Base-by-base conservation (phyloP, 768 basidiomycete species). In the Boletellus ananas region DNA sequence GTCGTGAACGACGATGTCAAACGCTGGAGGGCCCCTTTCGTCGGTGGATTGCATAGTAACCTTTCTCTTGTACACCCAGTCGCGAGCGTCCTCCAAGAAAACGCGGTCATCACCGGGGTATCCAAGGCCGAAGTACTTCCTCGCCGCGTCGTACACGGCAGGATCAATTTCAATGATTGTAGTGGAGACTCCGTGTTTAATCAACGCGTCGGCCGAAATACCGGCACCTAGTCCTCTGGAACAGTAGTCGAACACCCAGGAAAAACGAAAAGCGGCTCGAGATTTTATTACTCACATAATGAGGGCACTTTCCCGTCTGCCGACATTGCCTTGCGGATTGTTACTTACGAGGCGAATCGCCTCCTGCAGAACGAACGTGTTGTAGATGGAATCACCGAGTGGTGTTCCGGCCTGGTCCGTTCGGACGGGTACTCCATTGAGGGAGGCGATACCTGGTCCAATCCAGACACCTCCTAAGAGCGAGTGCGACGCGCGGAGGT, bases 141-240 rank as follows among this genome's bases (percentile, higher is more conserved):
- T 77, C 14, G 94, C 92, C 23, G 87, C 91, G 13, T 80, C 72
- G 63, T 94, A 94, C 18, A 98, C 94, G 1, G 81, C 85, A 33
- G 90, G 90, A 63, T 97, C 95, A 52, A 95, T 89, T 67, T 98
- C 95, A n/a, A 94, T 79, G 42, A 95, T 79, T 1, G 92, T 90
- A 5, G 87, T 85, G 6, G 77, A 72, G 23, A 94, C 70, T 17
- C 77, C 77, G 53, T 90, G 87, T 21, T 77, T 74, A 41, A 79
- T 73, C 56, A 98, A 83, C 0, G 90, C 78, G 37, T 82, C 79
- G 0, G 90, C 85, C 3, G 90, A 84, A 47, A 90, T 83, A 6
- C 95, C 94, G 17, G 81, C 76, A 17, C 95, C 95, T 29, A 97
- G 80, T 11, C 95, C 95, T 67, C 94, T 96, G 59, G 14, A 45